Conservation (phyloP, 1,284 basidiomycete species). For the Bondarzewia mesenterica region DNA sequence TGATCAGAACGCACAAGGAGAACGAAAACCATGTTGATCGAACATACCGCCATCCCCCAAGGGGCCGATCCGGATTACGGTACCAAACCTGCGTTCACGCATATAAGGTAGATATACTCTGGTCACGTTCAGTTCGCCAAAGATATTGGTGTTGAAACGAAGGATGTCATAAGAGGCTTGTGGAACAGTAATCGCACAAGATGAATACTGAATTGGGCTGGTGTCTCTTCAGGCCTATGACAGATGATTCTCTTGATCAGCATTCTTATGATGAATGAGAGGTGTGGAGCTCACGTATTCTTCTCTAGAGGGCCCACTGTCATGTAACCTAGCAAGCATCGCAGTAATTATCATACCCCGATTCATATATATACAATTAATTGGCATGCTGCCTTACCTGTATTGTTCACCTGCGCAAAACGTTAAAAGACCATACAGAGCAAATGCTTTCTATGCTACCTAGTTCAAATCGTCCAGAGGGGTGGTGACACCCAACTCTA, state of each 20-base stretch:
- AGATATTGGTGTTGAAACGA: constrained; percentile 24
- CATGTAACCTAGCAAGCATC: constrained; percentile 6
- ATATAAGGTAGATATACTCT: constrained; percentile 31
- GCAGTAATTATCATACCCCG: too few relatives aligned
- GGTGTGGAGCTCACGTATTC: constrained; percentile 8
- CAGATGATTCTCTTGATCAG: too few relatives aligned
- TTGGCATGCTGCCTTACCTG: constrained; percentile 17
- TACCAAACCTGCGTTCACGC: constrained; percentile 25
- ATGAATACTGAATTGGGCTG: constrained; percentile 26
- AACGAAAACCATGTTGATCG: background rate
- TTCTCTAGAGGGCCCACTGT: constrained; percentile 12
- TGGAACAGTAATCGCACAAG: constrained; percentile 8
- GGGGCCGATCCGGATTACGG: constrained; percentile 27
- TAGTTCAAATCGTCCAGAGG: constrained; percentile 21
- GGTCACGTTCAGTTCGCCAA: constrained; percentile 30
- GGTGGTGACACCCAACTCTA: constrained; percentile 25
- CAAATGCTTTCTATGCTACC: constrained; percentile 28
- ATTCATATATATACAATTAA: background rate
- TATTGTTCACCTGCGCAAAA: constrained; percentile 45
- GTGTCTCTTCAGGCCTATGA: constrained; percentile 22
- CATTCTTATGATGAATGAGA: background rate
- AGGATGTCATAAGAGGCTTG: background rate
- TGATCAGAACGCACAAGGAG: background rate
- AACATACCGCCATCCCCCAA: constrained; percentile 25
- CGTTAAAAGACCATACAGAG: constrained; percentile 32